Evolutionary conservation across 768 basidiomycete genomes (phyloP).

Genomic region (Cyclocybe aegerita): DNA sequence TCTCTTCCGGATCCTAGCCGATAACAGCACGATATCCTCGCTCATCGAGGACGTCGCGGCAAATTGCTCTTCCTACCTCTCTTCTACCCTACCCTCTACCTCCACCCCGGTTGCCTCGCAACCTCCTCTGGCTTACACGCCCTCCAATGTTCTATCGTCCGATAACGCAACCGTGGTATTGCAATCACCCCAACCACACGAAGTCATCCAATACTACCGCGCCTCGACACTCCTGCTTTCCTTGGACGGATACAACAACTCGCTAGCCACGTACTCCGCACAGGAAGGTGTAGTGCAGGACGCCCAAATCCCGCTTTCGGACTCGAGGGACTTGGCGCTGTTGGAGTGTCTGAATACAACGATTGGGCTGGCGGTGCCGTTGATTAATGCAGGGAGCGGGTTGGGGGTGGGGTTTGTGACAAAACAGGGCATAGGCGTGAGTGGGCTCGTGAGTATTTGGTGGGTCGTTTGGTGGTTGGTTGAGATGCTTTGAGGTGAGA

Average conservation of each 20-base stretch:
- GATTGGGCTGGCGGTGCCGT: conserved; percentile 14
- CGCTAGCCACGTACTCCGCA: conserved; percentile 29
- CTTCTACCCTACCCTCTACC: not conserved
- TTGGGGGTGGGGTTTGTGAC: too few species aligned
- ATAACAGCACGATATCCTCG: conserved; percentile 40
- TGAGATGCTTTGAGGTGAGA: too few species aligned
- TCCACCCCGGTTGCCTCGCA: too few species aligned
- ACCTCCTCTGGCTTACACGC: too few species aligned
- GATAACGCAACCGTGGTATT: too few species aligned
- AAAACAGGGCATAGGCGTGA: too few species aligned
- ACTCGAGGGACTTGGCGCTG: conserved; percentile 9
- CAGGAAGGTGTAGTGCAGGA: conserved; percentile 9
- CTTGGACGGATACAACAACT: conserved; percentile 63
- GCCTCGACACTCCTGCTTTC: conserved; percentile 57
- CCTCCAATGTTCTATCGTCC: too few species aligned
- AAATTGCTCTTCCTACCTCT: conserved; percentile 36
- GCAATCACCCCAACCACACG: conserved; percentile 42
- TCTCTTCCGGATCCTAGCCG: conserved; percentile 43
- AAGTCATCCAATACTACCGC: conserved; percentile 62
- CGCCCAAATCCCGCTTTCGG: conserved; percentile 6
- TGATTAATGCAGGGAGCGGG: conserved; percentile 12
- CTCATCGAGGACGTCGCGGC: conserved; percentile 37
- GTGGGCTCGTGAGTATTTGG: too few species aligned
- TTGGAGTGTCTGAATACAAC: conserved; percentile 19
- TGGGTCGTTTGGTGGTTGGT: too few species aligned